Conservation (phyloP, 306 rosid species). For the Trifolium dubium region DNA sequence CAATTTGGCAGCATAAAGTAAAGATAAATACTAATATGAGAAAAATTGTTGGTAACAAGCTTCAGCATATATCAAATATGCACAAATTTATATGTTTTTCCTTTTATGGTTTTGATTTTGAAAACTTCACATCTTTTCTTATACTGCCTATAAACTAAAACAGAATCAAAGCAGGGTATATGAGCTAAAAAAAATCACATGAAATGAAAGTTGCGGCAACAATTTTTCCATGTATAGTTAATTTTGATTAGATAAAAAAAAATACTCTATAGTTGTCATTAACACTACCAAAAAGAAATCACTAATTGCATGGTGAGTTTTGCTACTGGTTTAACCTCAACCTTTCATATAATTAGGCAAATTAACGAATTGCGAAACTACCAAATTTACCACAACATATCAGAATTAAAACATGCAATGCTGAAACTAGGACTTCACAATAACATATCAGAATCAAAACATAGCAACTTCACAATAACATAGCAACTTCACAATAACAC, state of each 20-base stretch:
- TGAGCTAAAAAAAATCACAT: slow-evolving; percentile 25
- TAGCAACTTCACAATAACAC: too few relatives aligned
- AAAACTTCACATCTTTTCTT: slow-evolving; percentile 21
- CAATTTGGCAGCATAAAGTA: slow-evolving; percentile 56
- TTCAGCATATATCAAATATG: slow-evolving; percentile 39
- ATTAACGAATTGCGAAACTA: too few relatives aligned
- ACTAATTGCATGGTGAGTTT: slow-evolving; percentile 39
- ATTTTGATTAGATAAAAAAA: slow-evolving; percentile 26
- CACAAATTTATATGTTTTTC: slow-evolving; percentile 29
- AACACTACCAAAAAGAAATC: slow-evolving; percentile 14
- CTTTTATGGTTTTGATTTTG: slow-evolving; percentile 40
- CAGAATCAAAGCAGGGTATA: slow-evolving; percentile 35
- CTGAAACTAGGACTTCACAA: too few relatives aligned
- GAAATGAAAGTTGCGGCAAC: slow-evolving; percentile 39
- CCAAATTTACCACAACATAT: too few relatives aligned
- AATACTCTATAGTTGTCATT: slow-evolving; percentile 27
- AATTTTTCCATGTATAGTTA: slow-evolving; percentile 38
- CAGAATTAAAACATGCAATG: too few relatives aligned
- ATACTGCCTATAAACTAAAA: slow-evolving; percentile 25
- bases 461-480: too few relatives aligned
- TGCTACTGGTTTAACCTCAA: too few relatives aligned
- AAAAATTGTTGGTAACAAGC: slow-evolving; percentile 43
- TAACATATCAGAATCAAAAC: too few relatives aligned
- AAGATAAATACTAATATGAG: slow-evolving; percentile 41
- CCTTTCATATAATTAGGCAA: too few relatives aligned